These are phyloP conservation scores for Metarhizium anisopliae DNA, from an alignment of 2,329 filamentous ascomycete genomes.

Conservation along the genomic window DNA sequence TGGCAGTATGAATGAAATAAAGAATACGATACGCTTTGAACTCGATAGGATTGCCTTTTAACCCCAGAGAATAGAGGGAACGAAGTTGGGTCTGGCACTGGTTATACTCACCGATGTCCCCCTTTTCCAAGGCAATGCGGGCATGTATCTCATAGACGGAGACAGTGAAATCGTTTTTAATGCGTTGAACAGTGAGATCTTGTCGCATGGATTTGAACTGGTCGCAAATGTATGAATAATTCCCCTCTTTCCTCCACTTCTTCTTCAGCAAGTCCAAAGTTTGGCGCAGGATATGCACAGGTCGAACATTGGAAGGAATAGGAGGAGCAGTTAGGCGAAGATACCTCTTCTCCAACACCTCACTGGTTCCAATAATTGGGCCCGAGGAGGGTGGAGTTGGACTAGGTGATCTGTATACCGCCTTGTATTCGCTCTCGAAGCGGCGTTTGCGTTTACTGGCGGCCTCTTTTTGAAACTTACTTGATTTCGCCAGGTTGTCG, in stretches of 20 bases:
- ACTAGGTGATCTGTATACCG: conserved; percentile 45
- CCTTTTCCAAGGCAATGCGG: conserved; percentile 93
- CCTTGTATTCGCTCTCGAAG: conserved; percentile 62
- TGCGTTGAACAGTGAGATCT: conserved; percentile 94
- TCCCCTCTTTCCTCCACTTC: conserved; percentile 89
- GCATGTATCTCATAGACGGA: conserved; percentile 96
- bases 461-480: conserved; percentile 84
- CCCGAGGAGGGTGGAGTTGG: conserved; percentile 49
- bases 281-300: conserved; percentile 68
- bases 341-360: conserved; percentile 84
- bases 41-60: conserved; percentile 85
- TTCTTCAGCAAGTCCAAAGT: conserved; percentile 83
- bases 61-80: conserved; percentile 76
- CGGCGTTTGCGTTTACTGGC: conserved; percentile 82
- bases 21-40: conserved; percentile 99
- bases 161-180: conserved; percentile 94
- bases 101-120: conserved; percentile 99
- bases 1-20: conserved; percentile 98
- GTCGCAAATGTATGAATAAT: conserved; percentile 97
- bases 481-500: conserved; percentile 45
- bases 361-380: conserved; percentile 78
- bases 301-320: conserved; percentile 80
- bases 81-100: conserved; percentile 98
- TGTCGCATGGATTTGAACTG: conserved; percentile 98
- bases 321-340: conserved; percentile 88